Percentiles rank a stretch among this genome's conserved stretches.
Conservation (phyloP, 1,284 basidiomycete species). For the Clitocybe nebularis region DNA sequence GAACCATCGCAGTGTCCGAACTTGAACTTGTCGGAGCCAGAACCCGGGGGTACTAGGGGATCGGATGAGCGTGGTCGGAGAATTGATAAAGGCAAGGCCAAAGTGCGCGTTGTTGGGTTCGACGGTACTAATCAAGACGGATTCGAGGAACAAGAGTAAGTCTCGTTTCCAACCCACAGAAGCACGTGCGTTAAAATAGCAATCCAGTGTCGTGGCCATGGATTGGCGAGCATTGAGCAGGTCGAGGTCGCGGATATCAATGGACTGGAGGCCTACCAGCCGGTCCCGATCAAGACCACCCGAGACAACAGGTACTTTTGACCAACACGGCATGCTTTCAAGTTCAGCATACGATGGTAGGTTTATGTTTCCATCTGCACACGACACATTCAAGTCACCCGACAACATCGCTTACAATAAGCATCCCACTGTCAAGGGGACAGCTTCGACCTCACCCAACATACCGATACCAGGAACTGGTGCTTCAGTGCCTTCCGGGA, state of each 20-base stretch:
- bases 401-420: slow-evolving; percentile 22
- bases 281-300: slow-evolving; percentile 72
- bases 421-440: slow-evolving; percentile 16
- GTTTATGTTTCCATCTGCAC: slow-evolving; percentile 37
- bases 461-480: slow-evolving; percentile 46
- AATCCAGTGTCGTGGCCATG: slow-evolving; percentile 61
- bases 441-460: slow-evolving; percentile 32
- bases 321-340: slow-evolving; percentile 35
- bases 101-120: slow-evolving; percentile 74
- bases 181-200: slow-evolving; percentile 15
- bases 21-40: slow-evolving; percentile 14
- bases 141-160: slow-evolving; percentile 75
- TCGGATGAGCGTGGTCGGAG: slow-evolving; percentile 60
- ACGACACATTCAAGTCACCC: slow-evolving; percentile 26
- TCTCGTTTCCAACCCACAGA: slow-evolving; percentile 27
- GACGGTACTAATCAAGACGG: slow-evolving; percentile 71
- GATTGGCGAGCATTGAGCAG: slow-evolving; percentile 94
- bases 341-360: slow-evolving; percentile 34
- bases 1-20: slow-evolving; percentile 10
- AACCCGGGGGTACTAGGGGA: slow-evolving; percentile 20
- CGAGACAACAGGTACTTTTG: slow-evolving; percentile 42
- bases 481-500: slow-evolving; percentile 43
- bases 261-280: slow-evolving; percentile 77
- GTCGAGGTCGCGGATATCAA: slow-evolving; percentile 87
- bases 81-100: slow-evolving; percentile 72